phyloP scores from a whole-genome alignment of 805 yeast genomes.

The Nakazawaea pomicola region DNA sequence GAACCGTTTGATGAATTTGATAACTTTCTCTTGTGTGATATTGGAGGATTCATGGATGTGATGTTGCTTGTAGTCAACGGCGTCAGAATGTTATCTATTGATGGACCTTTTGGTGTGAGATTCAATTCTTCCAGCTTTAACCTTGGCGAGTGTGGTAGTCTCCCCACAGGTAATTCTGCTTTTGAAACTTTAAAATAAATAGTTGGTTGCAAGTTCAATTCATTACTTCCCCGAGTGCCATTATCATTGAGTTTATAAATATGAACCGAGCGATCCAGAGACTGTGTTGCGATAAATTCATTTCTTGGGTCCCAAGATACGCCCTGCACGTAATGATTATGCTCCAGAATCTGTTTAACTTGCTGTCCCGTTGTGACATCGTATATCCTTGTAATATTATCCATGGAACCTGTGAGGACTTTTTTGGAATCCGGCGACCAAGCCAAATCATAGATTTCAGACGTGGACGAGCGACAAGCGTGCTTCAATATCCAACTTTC shows the following conservation, averaged over 20 bases:
- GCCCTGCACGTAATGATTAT: conserved; percentile 91
- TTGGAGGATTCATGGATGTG: conserved; percentile 16
- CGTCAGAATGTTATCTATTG: not conserved
- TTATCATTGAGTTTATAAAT: conserved; percentile 44
- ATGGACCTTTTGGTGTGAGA: not conserved
- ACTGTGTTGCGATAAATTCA: conserved; percentile 75
- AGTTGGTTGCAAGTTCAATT: conserved; percentile 31
- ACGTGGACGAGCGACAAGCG: conserved; percentile 51
- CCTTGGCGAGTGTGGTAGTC: conserved; percentile 13
- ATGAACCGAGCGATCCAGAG: conserved; percentile 81
- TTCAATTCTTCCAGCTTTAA: conserved; percentile 12
- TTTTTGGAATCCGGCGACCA: conserved; percentile 87
- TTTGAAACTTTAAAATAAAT: conserved; percentile 45
- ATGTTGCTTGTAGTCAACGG: conserved; percentile 6
- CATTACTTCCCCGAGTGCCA: conserved; percentile 20
- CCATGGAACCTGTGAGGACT: conserved; percentile 89
- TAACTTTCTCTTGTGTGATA: conserved; percentile 33
- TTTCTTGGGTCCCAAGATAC: conserved; percentile 91
- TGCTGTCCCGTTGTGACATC: conserved; percentile 51
- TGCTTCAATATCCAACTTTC: conserved; percentile 74
- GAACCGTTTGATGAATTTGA: conserved; percentile 34
- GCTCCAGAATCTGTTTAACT: conserved; percentile 61
- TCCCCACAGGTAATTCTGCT: conserved; percentile 47
- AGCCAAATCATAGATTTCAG: conserved; percentile 84
- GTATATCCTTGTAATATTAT: conserved; percentile 71